Conservation (phyloP, 2,329 filamentous ascomycete species). For the Phialophora macrospora region DNA sequence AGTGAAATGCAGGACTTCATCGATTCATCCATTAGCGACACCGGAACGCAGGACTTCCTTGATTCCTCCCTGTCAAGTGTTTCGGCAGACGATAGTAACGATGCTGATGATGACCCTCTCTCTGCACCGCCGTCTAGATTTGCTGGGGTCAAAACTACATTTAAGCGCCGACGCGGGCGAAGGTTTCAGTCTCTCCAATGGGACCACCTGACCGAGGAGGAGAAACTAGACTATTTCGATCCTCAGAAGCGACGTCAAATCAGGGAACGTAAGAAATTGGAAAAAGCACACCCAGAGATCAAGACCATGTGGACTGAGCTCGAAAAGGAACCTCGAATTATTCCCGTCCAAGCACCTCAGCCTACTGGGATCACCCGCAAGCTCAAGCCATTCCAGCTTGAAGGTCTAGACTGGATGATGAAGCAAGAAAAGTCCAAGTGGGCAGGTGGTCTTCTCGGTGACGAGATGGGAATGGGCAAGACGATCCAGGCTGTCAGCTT, state of each 20-base stretch:
- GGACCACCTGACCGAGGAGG: conserved; percentile 7
- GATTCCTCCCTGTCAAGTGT: background rate
- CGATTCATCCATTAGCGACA: conserved; percentile 21
- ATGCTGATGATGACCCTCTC: conserved; percentile 1
- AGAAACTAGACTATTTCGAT: conserved; percentile 11
- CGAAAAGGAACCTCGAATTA: conserved; percentile 69
- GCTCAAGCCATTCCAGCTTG: conserved; percentile 90
- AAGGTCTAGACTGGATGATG: conserved; percentile 93
- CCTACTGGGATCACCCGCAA: conserved; percentile 78
- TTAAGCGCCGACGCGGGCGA: background rate
- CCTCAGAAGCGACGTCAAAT: conserved; percentile 39
- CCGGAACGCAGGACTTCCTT: conserved; percentile 25
- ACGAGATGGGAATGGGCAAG: conserved; percentile 99
- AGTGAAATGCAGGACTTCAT: conserved; percentile 18
- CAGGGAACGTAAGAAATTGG: conserved; percentile 70
- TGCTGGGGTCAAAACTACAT: background rate
- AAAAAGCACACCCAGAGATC: conserved; percentile 76
- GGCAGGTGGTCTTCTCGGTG: conserved; percentile 87
- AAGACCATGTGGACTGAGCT: conserved; percentile 84
- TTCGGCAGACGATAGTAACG: conserved; percentile 17
- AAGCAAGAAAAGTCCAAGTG: conserved; percentile 84
- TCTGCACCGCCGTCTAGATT: background rate
- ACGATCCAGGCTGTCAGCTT: conserved; percentile 97
- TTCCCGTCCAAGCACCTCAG: conserved; percentile 68
- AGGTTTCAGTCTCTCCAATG: background rate